Evolutionary conservation across 805 yeast genomes (phyloP).

Genomic region (Ogataea zsoltii): DNA sequence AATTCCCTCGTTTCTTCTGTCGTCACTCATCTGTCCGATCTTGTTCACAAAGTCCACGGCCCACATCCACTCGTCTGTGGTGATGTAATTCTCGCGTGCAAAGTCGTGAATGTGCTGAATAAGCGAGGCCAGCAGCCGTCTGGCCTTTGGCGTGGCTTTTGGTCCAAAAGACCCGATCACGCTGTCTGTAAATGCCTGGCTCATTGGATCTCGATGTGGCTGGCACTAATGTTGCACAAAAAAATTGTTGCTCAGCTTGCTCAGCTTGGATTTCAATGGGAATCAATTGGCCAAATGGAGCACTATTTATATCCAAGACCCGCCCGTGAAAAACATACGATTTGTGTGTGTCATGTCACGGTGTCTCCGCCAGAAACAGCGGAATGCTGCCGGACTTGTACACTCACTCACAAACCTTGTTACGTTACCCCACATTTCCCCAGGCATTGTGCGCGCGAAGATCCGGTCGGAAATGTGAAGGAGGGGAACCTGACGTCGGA

Average conservation of each 20-base stretch:
- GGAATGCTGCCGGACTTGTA: slow-evolving; percentile 3
- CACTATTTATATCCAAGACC: neutral
- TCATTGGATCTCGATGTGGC: slow-evolving; percentile 13
- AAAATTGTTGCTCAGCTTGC: too few species aligned
- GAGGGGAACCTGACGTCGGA: neutral
- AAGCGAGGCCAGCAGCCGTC: slow-evolving; percentile 27
- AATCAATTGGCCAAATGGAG: neutral
- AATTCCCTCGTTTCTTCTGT: slow-evolving; percentile 35
- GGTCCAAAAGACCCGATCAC: slow-evolving; percentile 34
- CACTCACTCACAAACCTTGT: neutral
- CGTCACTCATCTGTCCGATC: slow-evolving; percentile 37
- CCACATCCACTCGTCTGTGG: slow-evolving; percentile 38
- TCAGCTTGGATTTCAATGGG: neutral
- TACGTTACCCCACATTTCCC: slow-evolving; percentile 5
- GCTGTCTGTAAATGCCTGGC: slow-evolving; percentile 30
- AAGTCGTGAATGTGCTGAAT: slow-evolving; percentile 39
- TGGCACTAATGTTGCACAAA: too few species aligned
- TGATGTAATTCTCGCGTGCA: slow-evolving; percentile 35
- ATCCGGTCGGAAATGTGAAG: neutral
- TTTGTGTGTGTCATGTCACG: too few species aligned
- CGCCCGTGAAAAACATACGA: neutral
- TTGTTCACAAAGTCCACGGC: slow-evolving; percentile 35
- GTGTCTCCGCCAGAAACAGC: neutral
- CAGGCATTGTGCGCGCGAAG: neutral
- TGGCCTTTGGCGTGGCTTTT: slow-evolving; percentile 28